Percentiles rank a stretch among this genome's conserved stretches.
Conservation (phyloP, 179 eudicot species). For the Silene noctiflora region DNA sequence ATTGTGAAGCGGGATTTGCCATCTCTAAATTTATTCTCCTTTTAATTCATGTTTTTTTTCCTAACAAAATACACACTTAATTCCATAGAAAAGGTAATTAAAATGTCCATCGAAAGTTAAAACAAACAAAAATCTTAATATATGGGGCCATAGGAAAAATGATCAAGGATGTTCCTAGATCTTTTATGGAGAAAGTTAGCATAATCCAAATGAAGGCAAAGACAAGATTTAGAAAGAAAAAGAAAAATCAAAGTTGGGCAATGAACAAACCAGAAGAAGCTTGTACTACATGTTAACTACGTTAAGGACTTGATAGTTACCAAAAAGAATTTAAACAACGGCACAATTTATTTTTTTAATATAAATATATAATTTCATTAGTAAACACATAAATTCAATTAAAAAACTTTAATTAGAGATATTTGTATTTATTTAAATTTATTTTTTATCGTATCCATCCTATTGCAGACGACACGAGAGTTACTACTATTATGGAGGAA, state of each 20-base stretch:
- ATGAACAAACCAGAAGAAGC: background rate
- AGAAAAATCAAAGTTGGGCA: background rate
- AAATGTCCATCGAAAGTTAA: background rate
- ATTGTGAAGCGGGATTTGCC: too few species aligned
- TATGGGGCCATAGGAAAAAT: background rate
- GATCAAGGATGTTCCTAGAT: background rate
- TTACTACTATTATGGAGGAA: too few species aligned
- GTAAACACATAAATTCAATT: too few species aligned
- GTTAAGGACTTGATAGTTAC: background rate
- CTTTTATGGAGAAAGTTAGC: background rate
- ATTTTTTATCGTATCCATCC: too few species aligned
- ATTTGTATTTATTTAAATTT: too few species aligned
- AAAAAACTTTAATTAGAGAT: too few species aligned
- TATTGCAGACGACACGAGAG: too few species aligned
- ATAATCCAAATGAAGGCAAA: background rate
- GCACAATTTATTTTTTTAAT: background rate
- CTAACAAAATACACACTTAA: too few species aligned
- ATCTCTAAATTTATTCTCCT: too few species aligned
- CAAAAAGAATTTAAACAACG: background rate
- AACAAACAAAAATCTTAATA: background rate
- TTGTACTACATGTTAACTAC: background rate
- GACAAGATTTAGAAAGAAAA: background rate
- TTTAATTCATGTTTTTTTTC: too few species aligned
- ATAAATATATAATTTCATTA: too few species aligned
- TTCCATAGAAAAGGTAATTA: too few species aligned